phyloP scores from a whole-genome alignment of 2,329 filamentous ascomycete species.

The Talaromyces verruculosus region DNA sequence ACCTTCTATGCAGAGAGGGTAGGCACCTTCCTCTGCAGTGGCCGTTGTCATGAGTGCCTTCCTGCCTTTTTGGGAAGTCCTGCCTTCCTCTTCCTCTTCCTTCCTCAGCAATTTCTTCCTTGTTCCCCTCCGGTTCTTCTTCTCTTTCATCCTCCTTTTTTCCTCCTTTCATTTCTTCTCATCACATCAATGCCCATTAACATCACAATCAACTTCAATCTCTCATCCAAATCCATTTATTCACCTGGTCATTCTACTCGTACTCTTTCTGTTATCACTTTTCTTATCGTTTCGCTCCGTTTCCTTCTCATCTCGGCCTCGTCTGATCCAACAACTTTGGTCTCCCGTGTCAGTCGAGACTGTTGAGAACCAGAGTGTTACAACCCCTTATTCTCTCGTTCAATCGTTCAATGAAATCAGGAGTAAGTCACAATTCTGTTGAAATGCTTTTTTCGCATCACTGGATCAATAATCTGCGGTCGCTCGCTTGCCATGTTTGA shows the following conservation, averaged over 20 bases:
- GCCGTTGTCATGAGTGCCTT: not conserved
- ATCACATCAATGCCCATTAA: conserved; percentile 39
- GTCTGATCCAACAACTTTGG: not conserved
- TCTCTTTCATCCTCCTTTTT: conserved; percentile 23
- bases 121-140: conserved; percentile 25
- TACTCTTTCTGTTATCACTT: conserved; percentile 24
- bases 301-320: conserved; percentile 9
- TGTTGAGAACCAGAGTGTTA: not conserved
- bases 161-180: conserved; percentile 30
- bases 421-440: not conserved
- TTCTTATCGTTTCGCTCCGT: conserved; percentile 11
- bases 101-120: conserved; percentile 22
- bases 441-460: not conserved
- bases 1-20: not conserved
- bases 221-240: conserved; percentile 54
- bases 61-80: not conserved
- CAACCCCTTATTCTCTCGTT: conserved; percentile 6
- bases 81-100: conserved; percentile 24
- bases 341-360: conserved; percentile 5
- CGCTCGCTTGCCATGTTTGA: not conserved
- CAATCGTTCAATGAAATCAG: conserved; percentile 9
- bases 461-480: not conserved
- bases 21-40: conserved; percentile 2
- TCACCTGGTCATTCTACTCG: conserved; percentile 44
- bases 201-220: conserved; percentile 52